Percentiles rank a stretch among this genome's conserved stretches.
phyloP scores from a whole-genome alignment of 352 stramenopile species.

The Phytopythium aichiense region DNA sequence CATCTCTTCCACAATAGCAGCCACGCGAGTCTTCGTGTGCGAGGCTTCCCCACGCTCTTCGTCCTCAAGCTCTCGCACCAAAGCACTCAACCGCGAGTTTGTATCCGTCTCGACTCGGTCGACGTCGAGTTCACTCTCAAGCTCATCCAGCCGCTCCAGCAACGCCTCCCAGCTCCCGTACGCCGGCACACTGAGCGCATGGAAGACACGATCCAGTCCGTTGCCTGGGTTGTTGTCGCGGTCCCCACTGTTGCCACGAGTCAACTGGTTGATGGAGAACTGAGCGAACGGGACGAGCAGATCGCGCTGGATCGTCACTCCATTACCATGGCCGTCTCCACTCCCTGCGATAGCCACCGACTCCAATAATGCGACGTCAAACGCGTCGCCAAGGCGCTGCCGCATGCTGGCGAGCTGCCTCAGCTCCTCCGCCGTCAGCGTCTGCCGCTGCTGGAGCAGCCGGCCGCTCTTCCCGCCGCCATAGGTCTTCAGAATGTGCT shows the following conservation, averaged over 20 bases:
- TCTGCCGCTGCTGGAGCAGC: conserved; percentile 11
- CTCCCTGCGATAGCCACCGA: conserved; percentile 6
- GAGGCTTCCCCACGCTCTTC: conserved; percentile 14
- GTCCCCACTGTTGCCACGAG: neutral
- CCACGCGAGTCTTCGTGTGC: conserved; percentile 4
- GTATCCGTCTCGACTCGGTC: neutral
- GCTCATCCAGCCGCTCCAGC: conserved; percentile 10
- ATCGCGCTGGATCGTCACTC: neutral
- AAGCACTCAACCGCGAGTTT: neutral
- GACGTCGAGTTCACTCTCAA: neutral
- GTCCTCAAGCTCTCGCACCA: conserved; percentile 18
- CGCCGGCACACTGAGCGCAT: conserved; percentile 12
- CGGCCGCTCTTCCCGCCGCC: conserved; percentile 7
- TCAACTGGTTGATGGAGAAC: conserved; percentile 36
- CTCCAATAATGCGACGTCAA: conserved; percentile 15
- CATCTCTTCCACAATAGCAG: conserved; percentile 14
- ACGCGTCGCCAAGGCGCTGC: conserved; percentile 5
- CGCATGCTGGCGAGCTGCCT: conserved; percentile 16
- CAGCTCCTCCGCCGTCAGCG: conserved; percentile 25
- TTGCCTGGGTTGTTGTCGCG: neutral
- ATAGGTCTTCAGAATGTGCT: conserved; percentile 9
- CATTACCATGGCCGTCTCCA: neutral
- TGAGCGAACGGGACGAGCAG: conserved; percentile 23
- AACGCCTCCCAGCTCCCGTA: conserved; percentile 24
- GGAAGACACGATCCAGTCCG: conserved; percentile 15